A percentile compares a stretch with the other conserved stretches of the same genome.
Conservation (phyloP, 108 stramenopile species). For the Fistulifera pelliculosa region DNA sequence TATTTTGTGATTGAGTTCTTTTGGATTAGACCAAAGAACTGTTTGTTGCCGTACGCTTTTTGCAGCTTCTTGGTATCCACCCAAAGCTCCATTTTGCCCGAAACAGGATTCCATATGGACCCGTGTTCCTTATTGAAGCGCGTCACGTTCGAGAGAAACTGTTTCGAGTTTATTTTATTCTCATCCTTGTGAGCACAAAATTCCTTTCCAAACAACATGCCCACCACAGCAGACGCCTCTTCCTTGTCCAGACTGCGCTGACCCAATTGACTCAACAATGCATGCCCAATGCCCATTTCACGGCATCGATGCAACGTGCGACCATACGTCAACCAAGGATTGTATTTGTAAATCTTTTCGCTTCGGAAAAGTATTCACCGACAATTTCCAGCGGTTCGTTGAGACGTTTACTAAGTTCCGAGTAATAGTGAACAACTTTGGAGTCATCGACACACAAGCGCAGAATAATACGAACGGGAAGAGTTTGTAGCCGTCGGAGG, state of each 20-base stretch:
- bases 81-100: conserved; percentile 11
- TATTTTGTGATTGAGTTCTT: no score
- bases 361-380: conserved; percentile 66
- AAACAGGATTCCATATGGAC: conserved; percentile 29
- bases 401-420: conserved; percentile 40
- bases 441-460: conserved; percentile 71
- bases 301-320: conserved; percentile 55
- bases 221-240: conserved; percentile 28
- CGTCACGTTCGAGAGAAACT: conserved; percentile 22
- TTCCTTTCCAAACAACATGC: conserved; percentile 47
- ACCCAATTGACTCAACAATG: conserved; percentile 49
- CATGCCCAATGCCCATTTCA: conserved; percentile 47
- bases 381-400: conserved; percentile 62
- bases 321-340: conserved; percentile 68
- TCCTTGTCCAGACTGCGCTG: conserved; percentile 31
- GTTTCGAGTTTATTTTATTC: conserved; percentile 25
- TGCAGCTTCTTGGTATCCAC: conserved; percentile 25
- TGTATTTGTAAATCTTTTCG: conserved; percentile 50
- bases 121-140: conserved; percentile 23
- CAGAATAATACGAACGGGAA: conserved; percentile 59
- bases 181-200: conserved; percentile 31
- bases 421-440: conserved; percentile 38
- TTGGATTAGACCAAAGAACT: no score
- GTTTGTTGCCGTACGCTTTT: conserved; percentile 6
- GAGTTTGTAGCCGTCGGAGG: conserved; percentile 23